Evolutionary conservation across 306 rosid species (phyloP).

Genomic region (Calophaca sinica): DNA sequence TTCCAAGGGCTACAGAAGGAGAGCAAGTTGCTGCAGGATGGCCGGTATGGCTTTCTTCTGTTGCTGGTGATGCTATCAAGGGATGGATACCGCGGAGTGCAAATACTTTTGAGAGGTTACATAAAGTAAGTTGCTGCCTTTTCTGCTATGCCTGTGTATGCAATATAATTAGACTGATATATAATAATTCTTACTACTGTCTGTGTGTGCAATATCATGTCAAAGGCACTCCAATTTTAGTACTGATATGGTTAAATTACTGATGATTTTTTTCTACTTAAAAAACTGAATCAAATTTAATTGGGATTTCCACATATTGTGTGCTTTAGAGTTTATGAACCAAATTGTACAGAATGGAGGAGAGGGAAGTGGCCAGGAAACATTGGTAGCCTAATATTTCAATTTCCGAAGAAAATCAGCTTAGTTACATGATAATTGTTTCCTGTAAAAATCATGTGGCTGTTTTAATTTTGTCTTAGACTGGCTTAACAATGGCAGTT

Average conservation of each 20-base stretch:
- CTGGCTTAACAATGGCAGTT: too few relatives aligned
- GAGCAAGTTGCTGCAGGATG: constrained; percentile 96
- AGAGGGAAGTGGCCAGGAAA: too few relatives aligned
- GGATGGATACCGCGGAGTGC: constrained; percentile 95
- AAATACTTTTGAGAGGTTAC: constrained; percentile 80
- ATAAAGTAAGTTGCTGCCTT: constrained; percentile 66
- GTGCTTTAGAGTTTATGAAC: constrained; percentile 1
- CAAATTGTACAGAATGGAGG: too few relatives aligned
- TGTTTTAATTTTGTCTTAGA: too few relatives aligned
- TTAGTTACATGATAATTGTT: too few relatives aligned
- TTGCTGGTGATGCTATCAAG: constrained; percentile 84
- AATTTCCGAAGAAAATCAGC: too few relatives aligned
- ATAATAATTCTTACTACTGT: constrained; percentile 6
- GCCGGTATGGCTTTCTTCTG: constrained; percentile 94
- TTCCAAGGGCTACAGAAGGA: constrained; percentile 72
- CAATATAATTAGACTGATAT: not conserved
- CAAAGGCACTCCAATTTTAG: constrained; percentile 19
- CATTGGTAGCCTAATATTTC: too few relatives aligned
- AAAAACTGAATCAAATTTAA: not conserved
- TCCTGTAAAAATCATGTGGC: too few relatives aligned
- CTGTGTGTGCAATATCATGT: not conserved
- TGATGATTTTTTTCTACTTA: not conserved
- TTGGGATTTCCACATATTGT: not conserved
- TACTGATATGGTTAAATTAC: not conserved
- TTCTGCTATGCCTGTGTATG: constrained; percentile 35